Base-by-base conservation (phyloP, 1,139 yeast species). In the Candida glucosophila region DNA sequence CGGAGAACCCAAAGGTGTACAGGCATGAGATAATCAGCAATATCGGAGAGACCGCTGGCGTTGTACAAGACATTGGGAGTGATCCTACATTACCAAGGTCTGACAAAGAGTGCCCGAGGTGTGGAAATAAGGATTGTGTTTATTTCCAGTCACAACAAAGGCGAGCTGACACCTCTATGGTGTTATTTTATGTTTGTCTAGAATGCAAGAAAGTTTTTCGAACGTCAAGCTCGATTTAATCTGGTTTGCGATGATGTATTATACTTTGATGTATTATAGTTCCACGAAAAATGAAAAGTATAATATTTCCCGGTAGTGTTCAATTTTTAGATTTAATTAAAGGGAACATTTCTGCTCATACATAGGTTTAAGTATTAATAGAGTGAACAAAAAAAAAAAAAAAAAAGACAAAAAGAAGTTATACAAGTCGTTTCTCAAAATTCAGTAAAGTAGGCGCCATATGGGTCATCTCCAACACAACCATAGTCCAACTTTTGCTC, bases 11-110 rank as follows among this genome's bases (percentile, higher is more conserved):
- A 12, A 73, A 80, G 49, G 95, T 92, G 24, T 92, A 83, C 51
- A 70, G 97, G 41, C 94, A 90, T 53, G 97, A 90, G 57, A 68
- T 90, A 55, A 81, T 85, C 39, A 75, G 96, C 12, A 80, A 81
- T 42, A 83, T 77, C 31, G 82, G 90, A 41, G 97, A 86, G 47
- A 90, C 97, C 2, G 98, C 98, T 2, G 98, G 98, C 41, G 95
- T 86, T 30, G 95, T 92, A 22, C 93, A 85, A 47, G 98, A 92
- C 52, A 82, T 92, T 40, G 97, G 96, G 1, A 69, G 77, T 20
- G 99, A 90, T 53, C 98, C 98, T 9, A 90, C 98, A 4, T 73
- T 88, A 48, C 97, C 98, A 28, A 68, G 96, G 41, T 79, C 95
- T 3, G 90, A 88, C 51, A 82, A 82, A 49, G 92, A 82, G 43